Evolutionary conservation across 108 stramenopile genomes (phyloP), one percentile per base, ranked within the genome.

Genomic region (Skeletonema potamos): DNA sequence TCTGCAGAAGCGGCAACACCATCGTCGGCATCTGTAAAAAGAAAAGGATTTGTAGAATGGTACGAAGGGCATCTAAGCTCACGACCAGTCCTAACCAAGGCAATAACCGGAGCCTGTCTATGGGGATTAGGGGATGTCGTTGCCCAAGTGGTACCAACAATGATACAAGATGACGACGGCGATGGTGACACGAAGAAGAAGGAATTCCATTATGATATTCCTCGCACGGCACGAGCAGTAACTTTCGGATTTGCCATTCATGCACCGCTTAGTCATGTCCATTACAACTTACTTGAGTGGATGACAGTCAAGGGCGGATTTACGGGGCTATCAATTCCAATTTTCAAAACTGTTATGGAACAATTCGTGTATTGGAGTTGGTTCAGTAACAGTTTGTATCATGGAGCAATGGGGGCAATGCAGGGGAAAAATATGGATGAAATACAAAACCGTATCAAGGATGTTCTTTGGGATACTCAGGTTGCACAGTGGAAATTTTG

Each of bases 291-390:
- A 70, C 70, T 92, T 57, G 91, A 92, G 56, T 92, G 85, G 84
- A 73, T 92, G 88, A 87, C 88, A 4, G 68, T 82, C 0, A 63
- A 66, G 44, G 72, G 68, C n/a, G 86, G 86, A 33, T 58, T 88
- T 27, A 65, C 70, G 20, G 88, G 91, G 2, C 41, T 86, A 29
- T 55, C 48, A 12, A 80, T 86, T 64, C 84, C 91, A 10, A 61
- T 92, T 10, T 89, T 92, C 84, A 92, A 92, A 69, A 79, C 88
- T 6, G 58, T 89, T 20, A 92, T 92, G 91, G 91, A 92, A 62
- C 91, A 85, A 82, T 92, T 92, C 77, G 87, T 92, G 27, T 92
- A 92, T 54, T 92, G 91, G 91, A 82, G 84, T 58, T 92, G 88
- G 88, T 69, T 89, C 62, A 84, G 82, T 18, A 92, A 92, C 65